Evolutionary conservation across 2,329 filamentous ascomycete species (phyloP).

Genomic region (Trichoderma asperellum): DNA sequence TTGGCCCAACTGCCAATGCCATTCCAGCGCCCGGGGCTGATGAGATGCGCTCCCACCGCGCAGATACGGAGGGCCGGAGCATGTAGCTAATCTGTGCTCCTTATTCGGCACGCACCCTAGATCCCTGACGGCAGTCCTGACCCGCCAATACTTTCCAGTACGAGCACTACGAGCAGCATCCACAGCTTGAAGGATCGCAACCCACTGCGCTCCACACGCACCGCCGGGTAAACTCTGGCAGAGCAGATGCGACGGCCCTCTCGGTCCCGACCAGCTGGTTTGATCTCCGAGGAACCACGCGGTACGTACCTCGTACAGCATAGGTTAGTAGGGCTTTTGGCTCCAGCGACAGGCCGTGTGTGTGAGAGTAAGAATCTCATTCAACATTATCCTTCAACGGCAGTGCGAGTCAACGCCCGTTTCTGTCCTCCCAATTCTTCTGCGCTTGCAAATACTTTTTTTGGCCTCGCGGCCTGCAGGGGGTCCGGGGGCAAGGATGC

Average conservation of each 20-base stretch:
- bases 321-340: not conserved
- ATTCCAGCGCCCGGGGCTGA: not conserved
- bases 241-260: constrained; percentile 4
- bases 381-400: constrained; percentile 5
- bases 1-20: not conserved
- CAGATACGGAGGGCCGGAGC: constrained; percentile 1
- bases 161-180: not conserved
- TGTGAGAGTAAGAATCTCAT: not conserved
- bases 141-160: not conserved
- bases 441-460: not conserved
- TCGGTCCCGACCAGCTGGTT: constrained; percentile 25
- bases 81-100: not conserved
- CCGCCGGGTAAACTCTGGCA: not conserved
- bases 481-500: not conserved
- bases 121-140: not conserved
- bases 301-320: not conserved
- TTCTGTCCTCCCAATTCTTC: not conserved
- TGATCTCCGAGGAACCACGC: constrained; percentile 22
- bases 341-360: not conserved
- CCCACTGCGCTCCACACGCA: constrained; percentile 1
- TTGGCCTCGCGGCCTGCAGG: not conserved
- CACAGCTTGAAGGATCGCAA: constrained; percentile 6
- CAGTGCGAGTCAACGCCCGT: not conserved
- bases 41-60: not conserved
- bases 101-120: not conserved